Conservation (phyloP, 2,329 filamentous ascomycete genomes). For the Penicillium aurantiogriseum region DNA sequence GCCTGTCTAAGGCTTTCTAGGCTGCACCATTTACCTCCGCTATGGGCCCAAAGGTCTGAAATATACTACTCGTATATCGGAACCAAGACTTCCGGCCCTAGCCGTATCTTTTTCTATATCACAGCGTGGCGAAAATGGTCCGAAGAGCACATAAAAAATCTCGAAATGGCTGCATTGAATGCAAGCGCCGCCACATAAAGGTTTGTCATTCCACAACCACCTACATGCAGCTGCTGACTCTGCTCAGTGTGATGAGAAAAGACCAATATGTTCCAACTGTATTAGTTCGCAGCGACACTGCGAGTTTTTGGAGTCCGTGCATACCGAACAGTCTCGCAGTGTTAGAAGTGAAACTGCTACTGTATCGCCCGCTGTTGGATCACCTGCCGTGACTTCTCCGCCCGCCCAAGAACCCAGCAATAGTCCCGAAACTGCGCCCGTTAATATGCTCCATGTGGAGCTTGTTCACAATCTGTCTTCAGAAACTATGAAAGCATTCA, state of each 20-base stretch:
- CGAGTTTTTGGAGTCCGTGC: conserved; percentile 12
- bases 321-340: not conserved
- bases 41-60: not conserved
- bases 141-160: conserved; percentile 37
- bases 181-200: conserved; percentile 42
- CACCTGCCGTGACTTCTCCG: not conserved
- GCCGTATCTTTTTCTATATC: not conserved
- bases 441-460: conserved; percentile 34
- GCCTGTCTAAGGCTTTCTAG: not conserved
- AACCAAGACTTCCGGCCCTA: not conserved
- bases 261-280: conserved; percentile 37
- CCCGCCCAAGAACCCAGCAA: not conserved
- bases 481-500: not conserved
- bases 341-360: not conserved
- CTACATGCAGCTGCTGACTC: not conserved
- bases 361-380: not conserved
- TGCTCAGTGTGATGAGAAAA: conserved; percentile 35
- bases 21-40: not conserved
- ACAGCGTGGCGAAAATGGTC: conserved; percentile 1
- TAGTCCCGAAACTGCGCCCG: conserved; percentile 9
- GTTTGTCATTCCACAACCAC: conserved; percentile 17
- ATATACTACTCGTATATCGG: not conserved
- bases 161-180: conserved; percentile 39
- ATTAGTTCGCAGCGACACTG: conserved; percentile 21
- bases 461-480: conserved; percentile 29